phyloP scores from a whole-genome alignment of 1,284 basidiomycete species.

The Pterulicium gracile region DNA sequence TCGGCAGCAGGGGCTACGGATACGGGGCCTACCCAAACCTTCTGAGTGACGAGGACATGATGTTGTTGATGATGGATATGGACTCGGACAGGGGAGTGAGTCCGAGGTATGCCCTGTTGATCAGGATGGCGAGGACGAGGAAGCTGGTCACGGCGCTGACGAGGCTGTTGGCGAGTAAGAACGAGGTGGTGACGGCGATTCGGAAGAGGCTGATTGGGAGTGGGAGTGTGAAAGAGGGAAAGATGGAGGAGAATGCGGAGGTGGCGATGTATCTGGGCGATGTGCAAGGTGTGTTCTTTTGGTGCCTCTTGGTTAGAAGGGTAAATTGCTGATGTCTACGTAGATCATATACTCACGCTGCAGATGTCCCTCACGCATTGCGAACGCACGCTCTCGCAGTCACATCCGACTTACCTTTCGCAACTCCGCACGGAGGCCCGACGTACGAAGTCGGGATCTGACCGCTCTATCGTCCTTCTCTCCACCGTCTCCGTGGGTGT shows the following conservation, averaged over 20 bases:
- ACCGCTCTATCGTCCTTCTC: conserved; percentile 59
- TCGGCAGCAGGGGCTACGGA: no score
- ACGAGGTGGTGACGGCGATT: conserved; percentile 74
- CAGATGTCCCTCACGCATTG: conserved; percentile 83
- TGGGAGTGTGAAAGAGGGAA: background rate
- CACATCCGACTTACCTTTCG: conserved; percentile 78
- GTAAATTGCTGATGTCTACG: conserved; percentile 4
- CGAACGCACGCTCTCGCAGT: conserved; percentile 81
- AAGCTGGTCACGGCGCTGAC: conserved; percentile 77
- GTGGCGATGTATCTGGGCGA: conserved; percentile 87
- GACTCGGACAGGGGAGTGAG: conserved; percentile 1
- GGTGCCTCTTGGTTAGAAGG: background rate
- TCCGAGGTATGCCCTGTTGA: conserved; percentile 26
- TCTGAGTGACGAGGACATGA: no score
- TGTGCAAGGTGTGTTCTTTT: conserved; percentile 62
- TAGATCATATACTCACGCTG: conserved; percentile 87
- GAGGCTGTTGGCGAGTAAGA: conserved; percentile 72
- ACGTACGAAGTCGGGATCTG: conserved; percentile 50
- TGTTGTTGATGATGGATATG: no score
- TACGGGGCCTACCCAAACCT: no score
- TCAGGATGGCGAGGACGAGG: conserved; percentile 74
- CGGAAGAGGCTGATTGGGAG: conserved; percentile 51
- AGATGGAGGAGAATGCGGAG: conserved; percentile 32
- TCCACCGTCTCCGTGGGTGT: conserved; percentile 60
- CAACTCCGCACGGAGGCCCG: conserved; percentile 62